Evolutionary conservation across 1,284 basidiomycete genomes (phyloP), one percentile per base, ranked within the genome.

Genomic region (Heterobasidion irregulare): DNA sequence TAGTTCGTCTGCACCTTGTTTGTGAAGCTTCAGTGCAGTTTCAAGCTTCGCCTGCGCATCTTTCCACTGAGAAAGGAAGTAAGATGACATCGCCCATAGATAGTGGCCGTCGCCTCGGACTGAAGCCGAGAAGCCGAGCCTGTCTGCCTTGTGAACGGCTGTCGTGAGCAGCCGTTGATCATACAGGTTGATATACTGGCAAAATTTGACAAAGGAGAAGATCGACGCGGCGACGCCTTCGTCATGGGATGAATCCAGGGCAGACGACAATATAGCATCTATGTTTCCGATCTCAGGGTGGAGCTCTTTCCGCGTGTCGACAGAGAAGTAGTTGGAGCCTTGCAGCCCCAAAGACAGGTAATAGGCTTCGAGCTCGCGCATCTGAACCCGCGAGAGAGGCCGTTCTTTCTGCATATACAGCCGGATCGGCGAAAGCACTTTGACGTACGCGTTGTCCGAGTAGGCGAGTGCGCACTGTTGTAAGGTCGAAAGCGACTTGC

Each of bases 341-440:
- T 52, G 15, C 2, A n/a, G 18, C 10, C 46, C 45, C n/a, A 52
- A 32, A 8, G 45, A 8, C n/a, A 56, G 19, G n/a, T 56, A 56
- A 49, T 52, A 48, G 13, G 53, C 18, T 36, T 48, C 26, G 6
- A 56, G 50, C 9, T 12, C 46, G 13, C 6, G 8, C 10, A 50
- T 41, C 26, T 26, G 26, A 5, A 5, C 26, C 26, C 26, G 26
- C 26, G 26, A 26, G 26, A 26, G 26, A 26, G 32, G 26, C 2
- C 26, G 26, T 26, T 26, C 26, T 26, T 26, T 26, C n/a, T 47
- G 55, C 34, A 56, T 41, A 10, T 43, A 48, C 13, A 47, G 50
- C n/a, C 55, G 12, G 46, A 56, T 53, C 5, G 55, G 51, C 9
- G 55, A 56, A 9, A 56, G 44, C 10, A 56, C 51, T 9, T 36